These are phyloP conservation scores for Boletus insuetus DNA, from an alignment of 768 basidiomycete genomes.

Conservation along the genomic window DNA sequence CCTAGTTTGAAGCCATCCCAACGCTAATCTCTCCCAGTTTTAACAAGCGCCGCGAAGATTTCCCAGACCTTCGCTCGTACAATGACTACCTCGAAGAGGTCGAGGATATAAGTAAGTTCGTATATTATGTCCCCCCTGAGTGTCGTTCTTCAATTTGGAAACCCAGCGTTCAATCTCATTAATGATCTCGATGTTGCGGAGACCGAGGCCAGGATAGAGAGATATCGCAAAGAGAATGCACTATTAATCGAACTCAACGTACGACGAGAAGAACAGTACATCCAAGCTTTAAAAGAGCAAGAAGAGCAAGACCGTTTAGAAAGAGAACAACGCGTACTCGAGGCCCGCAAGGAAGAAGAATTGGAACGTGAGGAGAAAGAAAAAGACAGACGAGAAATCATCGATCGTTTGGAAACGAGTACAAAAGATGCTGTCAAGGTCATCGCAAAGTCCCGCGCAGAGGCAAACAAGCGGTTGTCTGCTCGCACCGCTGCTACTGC, in stretches of 20 bases:
- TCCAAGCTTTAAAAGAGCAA: slow-evolving; percentile 67
- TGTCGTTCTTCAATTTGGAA: background rate
- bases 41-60: slow-evolving; percentile 92
- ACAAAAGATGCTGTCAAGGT: slow-evolving; percentile 67
- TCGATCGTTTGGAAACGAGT: slow-evolving; percentile 78
- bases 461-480: slow-evolving; percentile 58
- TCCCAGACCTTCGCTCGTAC: slow-evolving; percentile 71
- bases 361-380: slow-evolving; percentile 76
- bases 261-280: slow-evolving; percentile 77
- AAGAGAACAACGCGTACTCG: slow-evolving; percentile 64
- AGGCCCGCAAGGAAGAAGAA: slow-evolving; percentile 66
- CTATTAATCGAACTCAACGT: slow-evolving; percentile 80
- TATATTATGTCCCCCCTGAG: background rate
- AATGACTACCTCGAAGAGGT: slow-evolving; percentile 97
- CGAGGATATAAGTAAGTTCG: slow-evolving; percentile 76
- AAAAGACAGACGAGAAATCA: slow-evolving; percentile 67
- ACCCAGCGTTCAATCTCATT: slow-evolving; percentile 89
- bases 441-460: slow-evolving; percentile 65
- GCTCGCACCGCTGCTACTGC: slow-evolving; percentile 48
- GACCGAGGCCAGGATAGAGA: slow-evolving; percentile 81
- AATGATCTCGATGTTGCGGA: slow-evolving; percentile 77
- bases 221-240: slow-evolving; percentile 79
- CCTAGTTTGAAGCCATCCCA: background rate
- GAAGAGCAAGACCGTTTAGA: slow-evolving; percentile 78
- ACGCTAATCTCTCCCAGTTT: slow-evolving; percentile 53